These are phyloP conservation scores for Fusarium sp. DNA, from an alignment of 2,329 filamentous ascomycete genomes.

Conservation along the genomic window DNA sequence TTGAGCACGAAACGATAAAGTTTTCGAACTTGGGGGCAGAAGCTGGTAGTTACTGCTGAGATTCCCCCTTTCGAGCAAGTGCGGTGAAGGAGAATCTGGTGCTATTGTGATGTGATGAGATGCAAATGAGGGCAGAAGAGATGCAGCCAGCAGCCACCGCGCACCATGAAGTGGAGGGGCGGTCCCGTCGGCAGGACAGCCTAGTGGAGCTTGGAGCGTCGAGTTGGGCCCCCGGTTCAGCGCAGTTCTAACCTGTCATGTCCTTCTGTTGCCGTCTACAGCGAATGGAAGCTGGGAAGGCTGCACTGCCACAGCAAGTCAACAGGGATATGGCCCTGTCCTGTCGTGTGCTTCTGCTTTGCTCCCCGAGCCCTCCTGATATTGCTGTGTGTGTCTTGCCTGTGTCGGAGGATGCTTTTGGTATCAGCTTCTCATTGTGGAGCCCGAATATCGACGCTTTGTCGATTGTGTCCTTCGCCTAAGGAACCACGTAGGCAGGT, in stretches of 20 bases:
- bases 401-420: background rate
- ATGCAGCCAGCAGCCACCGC: constrained; percentile 11
- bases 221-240: background rate
- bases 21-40: constrained; percentile 5
- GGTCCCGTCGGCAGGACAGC: constrained; percentile 28
- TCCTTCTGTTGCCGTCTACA: background rate
- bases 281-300: background rate
- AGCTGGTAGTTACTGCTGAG: constrained; percentile 1
- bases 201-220: constrained; percentile 10
- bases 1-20: constrained; percentile 37
- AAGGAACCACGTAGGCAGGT: constrained; percentile 27
- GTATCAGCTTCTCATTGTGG: constrained; percentile 9
- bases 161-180: constrained; percentile 29
- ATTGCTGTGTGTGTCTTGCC: background rate
- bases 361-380: constrained; percentile 1
- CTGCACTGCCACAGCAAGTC: constrained; percentile 35
- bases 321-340: constrained; percentile 17
- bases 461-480: constrained; percentile 18
- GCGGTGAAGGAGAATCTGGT: constrained; percentile 33
- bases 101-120: constrained; percentile 33
- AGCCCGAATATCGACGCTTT: constrained; percentile 23
- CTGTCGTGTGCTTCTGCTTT: constrained; percentile 21
- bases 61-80: constrained; percentile 19
- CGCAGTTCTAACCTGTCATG: background rate
- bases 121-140: constrained; percentile 32